Evolutionary conservation across 208 protist genomes (phyloP).

Genomic region (Leptomonas pyrrhocoris): DNA sequence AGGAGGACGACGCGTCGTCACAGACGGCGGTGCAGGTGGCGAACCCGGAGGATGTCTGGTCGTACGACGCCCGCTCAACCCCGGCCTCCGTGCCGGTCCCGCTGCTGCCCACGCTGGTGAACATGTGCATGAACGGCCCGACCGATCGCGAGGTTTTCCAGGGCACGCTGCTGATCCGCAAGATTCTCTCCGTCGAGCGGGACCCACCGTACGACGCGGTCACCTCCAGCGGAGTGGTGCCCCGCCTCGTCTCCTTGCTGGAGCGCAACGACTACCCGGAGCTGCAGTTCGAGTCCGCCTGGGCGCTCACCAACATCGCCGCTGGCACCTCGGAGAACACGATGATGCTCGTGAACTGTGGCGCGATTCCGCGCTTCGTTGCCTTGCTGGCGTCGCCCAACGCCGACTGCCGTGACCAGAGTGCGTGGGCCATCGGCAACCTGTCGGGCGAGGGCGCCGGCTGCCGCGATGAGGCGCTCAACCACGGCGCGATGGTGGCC

Average conservation of each 20-base stretch:
- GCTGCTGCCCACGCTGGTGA: conserved; percentile 71
- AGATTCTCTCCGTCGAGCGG: conserved; percentile 92
- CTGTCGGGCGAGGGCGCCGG: conserved; percentile 96
- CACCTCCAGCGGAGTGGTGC: conserved; percentile 93
- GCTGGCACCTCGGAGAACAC: conserved; percentile 97
- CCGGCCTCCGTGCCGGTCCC: conserved; percentile 62
- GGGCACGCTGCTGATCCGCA: conserved; percentile 82
- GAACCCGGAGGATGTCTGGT: conserved; percentile 51
- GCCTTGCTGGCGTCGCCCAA: conserved; percentile 89
- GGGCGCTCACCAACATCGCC: conserved; percentile 99
- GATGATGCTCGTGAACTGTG: conserved; percentile 85
- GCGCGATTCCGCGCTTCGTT: conserved; percentile 96
- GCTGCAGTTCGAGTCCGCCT: conserved; percentile 98
- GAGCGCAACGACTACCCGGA: conserved; percentile 63
- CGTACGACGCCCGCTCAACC: conserved; percentile 45
- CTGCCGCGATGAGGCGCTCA: conserved; percentile 94
- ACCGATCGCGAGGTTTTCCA: conserved; percentile 72
- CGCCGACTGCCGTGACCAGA: conserved; percentile 96
- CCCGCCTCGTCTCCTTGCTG: conserved; percentile 94
- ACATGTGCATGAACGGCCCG: conserved; percentile 53
- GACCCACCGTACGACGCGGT: conserved; percentile 97
- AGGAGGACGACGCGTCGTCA: conserved; percentile 20
- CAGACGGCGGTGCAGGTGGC: conserved; percentile 6
- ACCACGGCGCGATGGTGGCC: conserved; percentile 67
- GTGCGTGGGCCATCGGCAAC: conserved; percentile 99